Conservation (phyloP, 1,284 basidiomycete species). For the Leccinum insolens region DNA sequence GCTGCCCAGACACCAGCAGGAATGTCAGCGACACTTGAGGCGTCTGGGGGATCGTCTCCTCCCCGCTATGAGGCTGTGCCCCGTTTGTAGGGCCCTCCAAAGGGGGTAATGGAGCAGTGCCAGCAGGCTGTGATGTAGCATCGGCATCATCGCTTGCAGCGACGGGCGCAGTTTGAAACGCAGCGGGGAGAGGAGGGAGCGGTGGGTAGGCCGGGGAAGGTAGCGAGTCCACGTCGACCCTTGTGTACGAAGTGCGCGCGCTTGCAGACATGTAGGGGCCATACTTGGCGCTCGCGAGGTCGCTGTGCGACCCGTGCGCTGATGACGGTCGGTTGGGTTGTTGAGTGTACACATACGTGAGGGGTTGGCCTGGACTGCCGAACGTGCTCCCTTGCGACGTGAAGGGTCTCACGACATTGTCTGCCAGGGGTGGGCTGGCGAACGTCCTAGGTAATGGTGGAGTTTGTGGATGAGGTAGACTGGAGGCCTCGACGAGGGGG, state of each 20-base stretch:
- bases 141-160: neutral
- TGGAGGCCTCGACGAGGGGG: neutral
- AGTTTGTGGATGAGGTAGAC: neutral
- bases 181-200: conserved; percentile 19
- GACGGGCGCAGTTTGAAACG: conserved; percentile 5
- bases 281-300: conserved; percentile 1
- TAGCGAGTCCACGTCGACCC: conserved; percentile 31
- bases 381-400: conserved; percentile 30
- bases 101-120: neutral
- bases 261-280: conserved; percentile 34
- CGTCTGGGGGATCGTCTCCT: conserved; percentile 48
- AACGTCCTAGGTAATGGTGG: conserved; percentile 2
- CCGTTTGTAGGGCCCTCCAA: neutral
- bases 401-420: conserved; percentile 30
- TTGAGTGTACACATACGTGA: conserved; percentile 6
- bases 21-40: conserved; percentile 75
- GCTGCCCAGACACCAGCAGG: conserved; percentile 73
- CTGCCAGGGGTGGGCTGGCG: conserved; percentile 26
- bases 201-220: conserved; percentile 25
- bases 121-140: neutral
- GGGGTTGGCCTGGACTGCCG: conserved; percentile 8
- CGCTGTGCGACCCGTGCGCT: conserved; percentile 8
- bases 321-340: conserved; percentile 23
- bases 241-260: conserved; percentile 35
- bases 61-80: conserved; percentile 6